These are phyloP conservation scores for Cyphellophora europaea DNA, from an alignment of 2,329 filamentous ascomycete species.

Conservation along the genomic window DNA sequence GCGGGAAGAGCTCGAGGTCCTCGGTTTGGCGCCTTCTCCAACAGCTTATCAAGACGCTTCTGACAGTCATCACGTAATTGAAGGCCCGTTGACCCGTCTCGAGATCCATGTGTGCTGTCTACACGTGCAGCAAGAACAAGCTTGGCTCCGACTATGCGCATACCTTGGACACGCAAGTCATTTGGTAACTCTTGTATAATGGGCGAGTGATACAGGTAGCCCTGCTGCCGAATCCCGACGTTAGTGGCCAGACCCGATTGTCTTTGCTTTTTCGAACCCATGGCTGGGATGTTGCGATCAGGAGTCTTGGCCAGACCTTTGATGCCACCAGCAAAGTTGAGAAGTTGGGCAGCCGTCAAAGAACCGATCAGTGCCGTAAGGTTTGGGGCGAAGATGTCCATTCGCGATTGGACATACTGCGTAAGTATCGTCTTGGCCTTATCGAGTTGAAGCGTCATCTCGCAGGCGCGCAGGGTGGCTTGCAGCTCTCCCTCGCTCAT, in stretches of 20 bases:
- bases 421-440: conserved; percentile 78
- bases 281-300: conserved; percentile 81
- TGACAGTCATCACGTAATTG: conserved; percentile 74
- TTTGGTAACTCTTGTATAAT: conserved; percentile 77
- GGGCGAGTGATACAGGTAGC: conserved; percentile 84
- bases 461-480: conserved; percentile 66
- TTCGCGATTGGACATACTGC: conserved; percentile 91
- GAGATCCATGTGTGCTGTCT: conserved; percentile 72
- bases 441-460: conserved; percentile 81
- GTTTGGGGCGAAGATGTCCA: conserved; percentile 94
- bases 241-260: conserved; percentile 84
- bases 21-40: conserved; percentile 83
- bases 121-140: conserved; percentile 87
- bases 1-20: conserved; percentile 77
- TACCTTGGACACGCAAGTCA: conserved; percentile 84
- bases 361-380: conserved; percentile 84
- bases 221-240: conserved; percentile 80
- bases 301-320: conserved; percentile 85
- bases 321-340: conserved; percentile 85
- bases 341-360: conserved; percentile 87
- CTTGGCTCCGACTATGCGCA: conserved; percentile 90
- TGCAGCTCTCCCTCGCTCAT: conserved; percentile 68
- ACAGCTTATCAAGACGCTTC: conserved; percentile 82
- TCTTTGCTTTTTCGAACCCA: conserved; percentile 80
- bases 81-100: conserved; percentile 74